Base-by-base conservation (phyloP, 176 grass and related monocot species). In the Oryza glaberrima region DNA sequence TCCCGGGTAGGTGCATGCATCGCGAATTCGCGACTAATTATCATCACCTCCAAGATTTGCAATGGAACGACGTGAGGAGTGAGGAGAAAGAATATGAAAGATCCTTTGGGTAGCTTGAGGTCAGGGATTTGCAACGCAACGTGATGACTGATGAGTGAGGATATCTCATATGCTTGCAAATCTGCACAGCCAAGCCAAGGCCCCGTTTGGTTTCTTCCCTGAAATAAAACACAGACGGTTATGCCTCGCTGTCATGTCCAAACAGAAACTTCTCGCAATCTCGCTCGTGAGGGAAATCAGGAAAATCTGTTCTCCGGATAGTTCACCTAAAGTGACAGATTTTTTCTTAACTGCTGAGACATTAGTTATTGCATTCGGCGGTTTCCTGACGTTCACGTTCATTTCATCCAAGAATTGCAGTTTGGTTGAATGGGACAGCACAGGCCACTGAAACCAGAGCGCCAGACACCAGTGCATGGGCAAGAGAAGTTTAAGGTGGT, bases 1-100 rank as follows among this genome's bases (percentile, higher is more conserved):
- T 69, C 76, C 17, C 44, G 26, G 70, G 69, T 84, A 46, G 80
- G 81, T 63, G 58, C 58, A 63, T 23, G 20, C n/a, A 23, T 63
- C 13, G 58, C 9, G n/a, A 63, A 3, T 63, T 23, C 13, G 58
- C 9, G 58, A 63, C 1, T 61, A 56, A 14, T 51, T 16, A 65
- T 1, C 5, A 26, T 69, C 65, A 34, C 11, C 4, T 25, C 17
- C 2, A n/a, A 8, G 19, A 46, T 46, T 47, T 69, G 78, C 65
- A n/a, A 9, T 7, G 16, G 7, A 9, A 19, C 14, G 36, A 19
- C 14, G 36, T 8, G 36, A 58, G 52, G 52, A 58, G 5, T 2
- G 54, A 58, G 19, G 17, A 58, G 54, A 52, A 52, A 52, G 52
- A 58, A 20, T 41, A 7, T 32, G 17, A 58, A 58, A 58, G 20